Base-by-base conservation (phyloP, 75 land plant species). In the Picea glauca region DNA sequence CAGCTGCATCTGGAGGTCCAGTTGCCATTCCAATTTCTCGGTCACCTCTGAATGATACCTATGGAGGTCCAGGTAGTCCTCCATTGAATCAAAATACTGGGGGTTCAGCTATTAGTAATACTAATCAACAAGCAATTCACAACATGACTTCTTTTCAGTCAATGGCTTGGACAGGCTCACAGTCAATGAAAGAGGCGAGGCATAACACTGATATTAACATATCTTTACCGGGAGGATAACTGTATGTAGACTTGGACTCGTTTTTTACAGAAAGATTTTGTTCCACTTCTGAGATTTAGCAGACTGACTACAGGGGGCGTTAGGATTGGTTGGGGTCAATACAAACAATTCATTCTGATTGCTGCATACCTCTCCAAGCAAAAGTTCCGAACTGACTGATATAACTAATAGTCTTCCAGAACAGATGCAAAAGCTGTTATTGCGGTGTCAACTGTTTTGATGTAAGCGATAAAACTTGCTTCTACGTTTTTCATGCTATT, bases 151-250 rank as follows among this genome's bases (percentile, higher is more conserved):
- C 26, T 26, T 26, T 26, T 26, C 26, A 26, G 65, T 60, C 76
- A 57, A 68, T 72, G 75, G 76, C 78, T 80, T 58, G 83, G 76
- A 81, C 76, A 78, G 83, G 77, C 72, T 81, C 78, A 50, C 78
- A 60, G 61, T 83, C 70, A 83, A 78, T 65, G 59, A 76, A 72
- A 23, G 84, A 62, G 62, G 70, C 58, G 1, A 74, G 31, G 58
- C 76, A 74, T 74, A 74, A 57, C 57, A 74, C 58, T 74, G 76
- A 74, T 74, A 74, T 74, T 50, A 74, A 74, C 59, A 56, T 74
- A 21, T 56, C 76, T 57, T 56, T 74, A 17, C 76, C 76, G 56
- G 59, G 76, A 56, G 76, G 76, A 17, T 74, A 56, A 56, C 4
- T 50, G 5, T 23, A 21, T 54, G 58, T 40, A 50, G 58, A 13